Conservation (phyloP, 257 asterid genomes). For the Primulina huaijiensis region DNA sequence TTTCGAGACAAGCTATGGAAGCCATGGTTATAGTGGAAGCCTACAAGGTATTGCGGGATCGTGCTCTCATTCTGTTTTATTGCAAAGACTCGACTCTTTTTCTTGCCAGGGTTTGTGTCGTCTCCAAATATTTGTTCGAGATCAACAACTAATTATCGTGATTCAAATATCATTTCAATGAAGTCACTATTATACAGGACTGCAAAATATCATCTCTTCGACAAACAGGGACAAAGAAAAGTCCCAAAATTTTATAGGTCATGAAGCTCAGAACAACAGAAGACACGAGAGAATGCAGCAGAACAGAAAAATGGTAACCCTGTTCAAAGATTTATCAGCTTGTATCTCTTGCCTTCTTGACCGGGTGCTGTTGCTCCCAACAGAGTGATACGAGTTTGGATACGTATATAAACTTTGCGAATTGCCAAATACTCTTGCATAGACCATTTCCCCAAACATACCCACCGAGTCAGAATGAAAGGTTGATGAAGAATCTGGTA, state of each 20-base stretch:
- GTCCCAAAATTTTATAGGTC: slow-evolving; percentile 8
- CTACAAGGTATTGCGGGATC: slow-evolving; percentile 58
- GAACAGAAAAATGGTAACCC: slow-evolving; percentile 61
- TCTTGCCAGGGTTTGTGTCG: slow-evolving; percentile 48
- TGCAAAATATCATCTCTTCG: slow-evolving; percentile 55
- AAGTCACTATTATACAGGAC: slow-evolving; percentile 35
- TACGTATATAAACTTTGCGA: slow-evolving; percentile 51
- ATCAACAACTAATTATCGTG: neutral
- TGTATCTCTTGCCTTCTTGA: slow-evolving; percentile 67
- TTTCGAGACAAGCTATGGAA: slow-evolving; percentile 57
- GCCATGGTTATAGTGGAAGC: slow-evolving; percentile 57
- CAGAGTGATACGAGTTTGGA: slow-evolving; percentile 61
- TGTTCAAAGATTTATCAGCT: slow-evolving; percentile 59
- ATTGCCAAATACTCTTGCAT: slow-evolving; percentile 65
- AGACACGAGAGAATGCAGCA: slow-evolving; percentile 62
- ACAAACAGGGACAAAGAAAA: neutral
- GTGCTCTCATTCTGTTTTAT: slow-evolving; percentile 64
- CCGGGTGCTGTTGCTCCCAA: slow-evolving; percentile 45
- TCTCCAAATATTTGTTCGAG: neutral
- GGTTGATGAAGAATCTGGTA: slow-evolving; percentile 20
- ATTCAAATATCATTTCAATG: neutral
- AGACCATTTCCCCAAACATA: slow-evolving; percentile 78
- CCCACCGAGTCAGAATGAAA: slow-evolving; percentile 34
- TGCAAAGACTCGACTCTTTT: slow-evolving; percentile 48
- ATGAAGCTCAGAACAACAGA: slow-evolving; percentile 43